Evolutionary conservation across 2,329 filamentous ascomycete species (phyloP).

Genomic region (Neonectria neomacrospora): DNA sequence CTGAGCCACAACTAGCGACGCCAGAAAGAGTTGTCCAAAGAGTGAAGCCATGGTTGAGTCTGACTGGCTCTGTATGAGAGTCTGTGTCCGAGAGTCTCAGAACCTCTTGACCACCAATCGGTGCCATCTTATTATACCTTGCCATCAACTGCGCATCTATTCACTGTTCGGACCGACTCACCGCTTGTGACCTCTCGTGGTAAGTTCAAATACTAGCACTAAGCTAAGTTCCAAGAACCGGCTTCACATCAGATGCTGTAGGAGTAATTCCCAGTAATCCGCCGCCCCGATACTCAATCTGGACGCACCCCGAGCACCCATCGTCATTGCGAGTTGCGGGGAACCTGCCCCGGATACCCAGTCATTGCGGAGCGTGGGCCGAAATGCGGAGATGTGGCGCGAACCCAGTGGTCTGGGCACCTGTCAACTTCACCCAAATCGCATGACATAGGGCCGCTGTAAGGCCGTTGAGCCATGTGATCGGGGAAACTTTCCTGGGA

Average conservation of each 20-base stretch:
- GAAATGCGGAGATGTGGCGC: constrained; percentile 18
- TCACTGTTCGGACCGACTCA: constrained; percentile 14
- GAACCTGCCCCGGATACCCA: constrained; percentile 15
- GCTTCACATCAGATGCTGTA: not conserved
- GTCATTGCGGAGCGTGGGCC: constrained; percentile 12
- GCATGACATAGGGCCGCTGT: constrained; percentile 2
- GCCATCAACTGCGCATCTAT: not conserved
- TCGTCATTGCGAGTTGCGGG: constrained; percentile 2
- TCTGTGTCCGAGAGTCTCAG: not conserved
- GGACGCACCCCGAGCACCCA: constrained; percentile 3
- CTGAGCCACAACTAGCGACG: constrained; percentile 38
- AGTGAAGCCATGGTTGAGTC: constrained; percentile 31
- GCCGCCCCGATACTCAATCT: not conserved
- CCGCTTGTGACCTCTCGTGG: not conserved
- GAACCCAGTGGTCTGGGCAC: not conserved
- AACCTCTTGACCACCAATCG: not conserved
- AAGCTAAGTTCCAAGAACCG: not conserved
- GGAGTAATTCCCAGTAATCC: not conserved
- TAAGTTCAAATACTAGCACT: not conserved
- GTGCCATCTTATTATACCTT: not conserved
- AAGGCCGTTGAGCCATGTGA: not conserved
- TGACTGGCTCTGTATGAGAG: not conserved
- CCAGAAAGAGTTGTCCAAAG: constrained; percentile 35
- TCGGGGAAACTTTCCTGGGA: constrained; percentile 10
- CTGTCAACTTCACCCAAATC: not conserved